These are phyloP conservation scores for Mortierella sp. DNA, from an alignment of 371 early-diverging fungal species.

Conservation along the genomic window DNA sequence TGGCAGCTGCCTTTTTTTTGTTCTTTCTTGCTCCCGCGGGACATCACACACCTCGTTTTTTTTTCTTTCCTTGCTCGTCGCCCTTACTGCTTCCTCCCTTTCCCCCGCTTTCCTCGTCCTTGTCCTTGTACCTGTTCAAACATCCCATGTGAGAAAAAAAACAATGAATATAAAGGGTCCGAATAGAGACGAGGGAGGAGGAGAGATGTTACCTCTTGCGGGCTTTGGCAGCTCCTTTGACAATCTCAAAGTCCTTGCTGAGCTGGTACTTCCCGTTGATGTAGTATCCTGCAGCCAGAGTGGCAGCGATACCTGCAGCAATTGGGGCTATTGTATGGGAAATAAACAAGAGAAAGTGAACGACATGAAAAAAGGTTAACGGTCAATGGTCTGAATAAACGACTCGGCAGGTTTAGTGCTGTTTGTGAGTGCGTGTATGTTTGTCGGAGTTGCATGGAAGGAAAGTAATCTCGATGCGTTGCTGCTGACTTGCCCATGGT, in stretches of 20 bases:
- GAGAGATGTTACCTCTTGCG: conserved; percentile 23
- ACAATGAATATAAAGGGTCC: not conserved
- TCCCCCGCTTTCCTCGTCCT: not conserved
- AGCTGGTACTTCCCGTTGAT: conserved; percentile 42
- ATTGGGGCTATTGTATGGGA: conserved; percentile 11
- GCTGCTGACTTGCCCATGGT: conserved; percentile 5
- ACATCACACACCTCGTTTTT: not conserved
- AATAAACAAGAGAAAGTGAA: not conserved
- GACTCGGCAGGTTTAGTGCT: too few relatives aligned
- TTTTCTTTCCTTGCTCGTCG: not conserved
- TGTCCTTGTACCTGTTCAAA: too few relatives aligned
- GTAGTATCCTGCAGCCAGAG: conserved; percentile 31
- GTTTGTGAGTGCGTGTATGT: too few relatives aligned
- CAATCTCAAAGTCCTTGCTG: conserved; percentile 28
- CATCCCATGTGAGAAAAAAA: not conserved
- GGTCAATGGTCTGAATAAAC: not conserved
- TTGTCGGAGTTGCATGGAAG: not conserved
- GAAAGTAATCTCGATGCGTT: not conserved
- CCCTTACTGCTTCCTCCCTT: not conserved
- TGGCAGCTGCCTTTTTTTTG: too few relatives aligned
- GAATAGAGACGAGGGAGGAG: too few relatives aligned
- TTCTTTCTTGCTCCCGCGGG: not conserved
- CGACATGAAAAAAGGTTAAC: not conserved
- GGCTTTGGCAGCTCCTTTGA: conserved; percentile 1
- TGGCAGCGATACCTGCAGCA: conserved; percentile 29